A percentile compares a stretch with the other conserved stretches of the same genome.
phyloP scores from a whole-genome alignment of 1,139 yeast species.

The Kodamaea derodonti region DNA sequence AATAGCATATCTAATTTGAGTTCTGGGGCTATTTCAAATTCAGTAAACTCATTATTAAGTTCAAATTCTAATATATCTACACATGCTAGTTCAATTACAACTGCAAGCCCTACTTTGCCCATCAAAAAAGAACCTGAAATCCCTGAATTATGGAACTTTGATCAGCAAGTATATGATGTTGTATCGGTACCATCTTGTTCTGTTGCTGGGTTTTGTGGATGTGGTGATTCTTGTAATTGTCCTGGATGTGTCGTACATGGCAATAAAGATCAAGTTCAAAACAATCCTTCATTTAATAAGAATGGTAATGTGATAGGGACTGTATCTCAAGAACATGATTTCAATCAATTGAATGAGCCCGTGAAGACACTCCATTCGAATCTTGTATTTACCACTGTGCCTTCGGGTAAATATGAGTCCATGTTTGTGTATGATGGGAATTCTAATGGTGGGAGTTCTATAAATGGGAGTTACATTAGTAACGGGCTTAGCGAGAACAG shows the following conservation, averaged over 20 bases:
- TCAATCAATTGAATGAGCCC: not conserved
- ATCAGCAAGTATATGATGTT: constrained; percentile 18
- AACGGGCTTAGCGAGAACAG: not conserved
- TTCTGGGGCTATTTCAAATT: not conserved
- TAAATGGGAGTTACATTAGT: not conserved
- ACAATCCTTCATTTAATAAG: not conserved
- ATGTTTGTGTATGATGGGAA: not conserved
- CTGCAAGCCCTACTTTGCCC: not conserved
- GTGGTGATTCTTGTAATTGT: constrained; percentile 47
- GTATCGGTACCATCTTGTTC: constrained; percentile 39
- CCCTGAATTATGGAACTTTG: constrained; percentile 1
- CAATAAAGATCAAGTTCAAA: constrained; percentile 9
- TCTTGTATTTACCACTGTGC: constrained; percentile 1
- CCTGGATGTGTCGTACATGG: constrained; percentile 47
- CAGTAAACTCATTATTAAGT: not conserved
- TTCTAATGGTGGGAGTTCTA: too few relatives aligned
- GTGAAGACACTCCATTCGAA: not conserved
- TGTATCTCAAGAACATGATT: not conserved
- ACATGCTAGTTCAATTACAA: not conserved
- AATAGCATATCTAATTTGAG: not conserved
- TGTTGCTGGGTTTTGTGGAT: constrained; percentile 48
- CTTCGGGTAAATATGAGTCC: not conserved
- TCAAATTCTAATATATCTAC: not conserved
- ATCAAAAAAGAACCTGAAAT: not conserved
- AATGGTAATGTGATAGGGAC: not conserved